Evolutionary conservation across 2,329 filamentous ascomycete species (phyloP), one percentile per base, ranked within the genome.

Genomic region (Hypoxylon sp.): DNA sequence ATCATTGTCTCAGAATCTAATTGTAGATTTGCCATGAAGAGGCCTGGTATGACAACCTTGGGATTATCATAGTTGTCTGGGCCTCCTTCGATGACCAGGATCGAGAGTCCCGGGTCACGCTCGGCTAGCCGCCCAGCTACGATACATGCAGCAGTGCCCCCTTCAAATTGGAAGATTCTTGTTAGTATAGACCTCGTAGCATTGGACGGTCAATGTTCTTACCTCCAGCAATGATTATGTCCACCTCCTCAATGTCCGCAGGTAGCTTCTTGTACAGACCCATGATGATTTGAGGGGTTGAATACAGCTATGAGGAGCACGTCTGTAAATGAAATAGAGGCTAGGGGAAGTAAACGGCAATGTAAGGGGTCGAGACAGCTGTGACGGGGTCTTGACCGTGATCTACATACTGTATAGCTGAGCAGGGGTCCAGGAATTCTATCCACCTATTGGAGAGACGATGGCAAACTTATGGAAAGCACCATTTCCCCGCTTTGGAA

Each of bases 1-100:
- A 78, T 41, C n/a, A 50, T 61, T 44, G 53, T 62, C 5, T 79
- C 78, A 46, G 75, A 78, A 3, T 42, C 51, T 0, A 79, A 78
- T 6, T 71, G 66, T 1, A 83, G 65, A 54, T 81, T 76, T 13
- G 67, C 63, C 25, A 77, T 64, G 51, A 74, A 84, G 7, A 81
- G 64, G 0, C 73, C 80, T 1, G 82, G 81, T 31, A 78, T 73
- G 5, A 52, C 42, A 4, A 68, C 36, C n/a, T 19, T 48, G 8
- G 26, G 38, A 9, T 51, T 36, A 11, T 54, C 35, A 35, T 51
- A 53, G 26, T 55, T 60, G 11, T 60, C 49, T 13, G 42, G 48
- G 5, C 57, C 57, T 3, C 51, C 43, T 30, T 60, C 57, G 9
- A 60, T 49, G 2, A 60, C 42, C 4, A 60, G 42, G 29, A 60